Evolutionary conservation across 768 basidiomycete genomes (phyloP).

Genomic region (Gloeophyllum trabeum): DNA sequence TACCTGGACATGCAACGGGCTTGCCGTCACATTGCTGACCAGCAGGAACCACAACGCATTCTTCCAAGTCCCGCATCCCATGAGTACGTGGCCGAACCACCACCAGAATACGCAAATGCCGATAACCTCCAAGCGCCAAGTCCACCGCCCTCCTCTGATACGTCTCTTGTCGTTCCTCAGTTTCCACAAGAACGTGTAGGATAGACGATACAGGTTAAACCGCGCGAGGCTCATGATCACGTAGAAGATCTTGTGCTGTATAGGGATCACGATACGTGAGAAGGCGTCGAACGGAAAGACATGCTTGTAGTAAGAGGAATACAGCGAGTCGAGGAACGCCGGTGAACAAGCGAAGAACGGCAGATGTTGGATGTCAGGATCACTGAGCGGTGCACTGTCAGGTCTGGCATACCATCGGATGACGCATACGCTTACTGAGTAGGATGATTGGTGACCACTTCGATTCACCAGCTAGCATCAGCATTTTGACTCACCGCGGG

Average conservation of each 20-base stretch:
- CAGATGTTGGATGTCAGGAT: slow-evolving; percentile 78
- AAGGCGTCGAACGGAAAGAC: slow-evolving; percentile 70
- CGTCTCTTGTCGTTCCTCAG: slow-evolving; percentile 54
- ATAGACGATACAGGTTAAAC: slow-evolving; percentile 89
- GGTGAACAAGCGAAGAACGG: slow-evolving; percentile 94
- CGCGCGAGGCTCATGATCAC: slow-evolving; percentile 81
- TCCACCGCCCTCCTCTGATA: slow-evolving; percentile 64
- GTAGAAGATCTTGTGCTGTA: slow-evolving; percentile 93
- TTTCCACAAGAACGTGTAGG: slow-evolving; percentile 65
- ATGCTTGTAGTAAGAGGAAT: slow-evolving; percentile 92
- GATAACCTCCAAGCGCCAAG: slow-evolving; percentile 64
- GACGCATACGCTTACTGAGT: slow-evolving; percentile 58
- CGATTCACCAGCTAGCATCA: slow-evolving; percentile 4
- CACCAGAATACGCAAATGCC: slow-evolving; percentile 79
- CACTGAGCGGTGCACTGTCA: slow-evolving; percentile 28
- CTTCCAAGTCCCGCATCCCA: slow-evolving; percentile 60
- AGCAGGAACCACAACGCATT: slow-evolving; percentile 64
- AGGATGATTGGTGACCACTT: slow-evolving; percentile 96
- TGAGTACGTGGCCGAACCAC: slow-evolving; percentile 73
- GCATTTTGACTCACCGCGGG: not conserved
- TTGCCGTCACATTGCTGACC: slow-evolving; percentile 76
- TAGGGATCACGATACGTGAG: slow-evolving; percentile 48
- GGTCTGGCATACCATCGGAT: not conserved
- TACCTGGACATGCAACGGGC: slow-evolving; percentile 93
- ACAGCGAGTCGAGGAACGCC: slow-evolving; percentile 74